A percentile compares a stretch with the other conserved stretches of the same genome.
Conservation (phyloP, 306 rosid species). For the Fragaria nilgerrensis region DNA sequence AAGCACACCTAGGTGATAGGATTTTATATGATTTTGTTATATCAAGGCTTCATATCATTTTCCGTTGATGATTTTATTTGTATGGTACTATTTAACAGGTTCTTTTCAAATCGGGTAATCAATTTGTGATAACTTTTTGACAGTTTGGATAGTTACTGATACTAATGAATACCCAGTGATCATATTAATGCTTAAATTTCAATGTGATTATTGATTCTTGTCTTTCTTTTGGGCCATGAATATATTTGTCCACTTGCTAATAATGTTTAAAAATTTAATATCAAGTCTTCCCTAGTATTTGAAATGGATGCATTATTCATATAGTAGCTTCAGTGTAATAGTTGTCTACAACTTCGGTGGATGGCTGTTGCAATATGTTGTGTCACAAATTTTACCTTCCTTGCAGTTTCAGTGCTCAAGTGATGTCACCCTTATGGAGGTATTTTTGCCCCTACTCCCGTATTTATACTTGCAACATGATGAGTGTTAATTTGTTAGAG, state of each 20-base stretch:
- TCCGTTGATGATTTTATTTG: not conserved
- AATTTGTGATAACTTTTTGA: not conserved
- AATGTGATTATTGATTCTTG: not conserved
- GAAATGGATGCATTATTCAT: not conserved
- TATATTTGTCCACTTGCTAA: no score
- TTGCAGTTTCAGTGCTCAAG: constrained; percentile 93
- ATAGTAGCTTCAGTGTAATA: not conserved
- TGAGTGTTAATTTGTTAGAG: constrained; percentile 1
- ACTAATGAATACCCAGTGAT: not conserved
- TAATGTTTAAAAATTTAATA: not conserved
- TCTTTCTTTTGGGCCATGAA: no score
- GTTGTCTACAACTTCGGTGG: not conserved
- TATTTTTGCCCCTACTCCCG: constrained; percentile 19
- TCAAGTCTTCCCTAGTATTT: not conserved
- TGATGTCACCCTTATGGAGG: constrained; percentile 91
- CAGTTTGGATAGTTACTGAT: not conserved
- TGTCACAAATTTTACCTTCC: constrained; percentile 24
- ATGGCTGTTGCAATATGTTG: constrained; percentile 16
- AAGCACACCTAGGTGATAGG: not conserved
- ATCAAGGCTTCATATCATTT: not conserved
- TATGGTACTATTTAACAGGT: not conserved
- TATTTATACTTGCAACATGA: not conserved
- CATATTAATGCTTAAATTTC: not conserved
- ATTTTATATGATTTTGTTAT: not conserved
- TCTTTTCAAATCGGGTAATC: not conserved